phyloP scores from a whole-genome alignment of 2,329 filamentous ascomycete species.

The Beauveria brongniartii region DNA sequence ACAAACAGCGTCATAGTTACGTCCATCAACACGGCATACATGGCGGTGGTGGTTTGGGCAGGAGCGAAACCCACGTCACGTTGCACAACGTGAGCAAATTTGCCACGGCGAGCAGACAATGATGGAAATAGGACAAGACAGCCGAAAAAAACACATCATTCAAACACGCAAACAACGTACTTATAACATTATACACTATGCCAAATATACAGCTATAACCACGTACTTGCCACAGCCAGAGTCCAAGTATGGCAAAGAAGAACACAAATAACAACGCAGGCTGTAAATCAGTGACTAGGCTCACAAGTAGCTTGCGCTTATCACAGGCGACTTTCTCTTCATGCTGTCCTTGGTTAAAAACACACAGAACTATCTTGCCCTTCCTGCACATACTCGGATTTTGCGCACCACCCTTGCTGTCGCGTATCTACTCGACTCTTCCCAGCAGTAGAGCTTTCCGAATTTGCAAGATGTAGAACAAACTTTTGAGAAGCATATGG shows the following conservation, averaged over 20 bases:
- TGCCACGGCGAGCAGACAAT: no score
- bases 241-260: neutral
- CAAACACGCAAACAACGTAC: constrained; percentile 2
- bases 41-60: no score
- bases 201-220: constrained; percentile 25
- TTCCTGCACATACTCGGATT: neutral
- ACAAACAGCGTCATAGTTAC: neutral
- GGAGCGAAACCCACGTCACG: neutral
- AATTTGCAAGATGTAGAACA: neutral
- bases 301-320: neutral
- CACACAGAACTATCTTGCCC: neutral
- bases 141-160: neutral
- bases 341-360: neutral
- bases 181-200: constrained; percentile 28
- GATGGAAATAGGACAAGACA: neutral
- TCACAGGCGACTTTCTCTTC: neutral
- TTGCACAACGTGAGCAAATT: no score
- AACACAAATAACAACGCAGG: neutral
- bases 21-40: no score
- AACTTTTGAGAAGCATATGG: neutral
- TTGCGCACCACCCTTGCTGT: neutral
- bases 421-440: neutral
- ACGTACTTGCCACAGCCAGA: constrained; percentile 4
- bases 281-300: neutral
- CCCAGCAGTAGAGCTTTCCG: neutral